phyloP scores from a whole-genome alignment of 495 filamentous ascomycete genomes.

The Ramalina intermedia region DNA sequence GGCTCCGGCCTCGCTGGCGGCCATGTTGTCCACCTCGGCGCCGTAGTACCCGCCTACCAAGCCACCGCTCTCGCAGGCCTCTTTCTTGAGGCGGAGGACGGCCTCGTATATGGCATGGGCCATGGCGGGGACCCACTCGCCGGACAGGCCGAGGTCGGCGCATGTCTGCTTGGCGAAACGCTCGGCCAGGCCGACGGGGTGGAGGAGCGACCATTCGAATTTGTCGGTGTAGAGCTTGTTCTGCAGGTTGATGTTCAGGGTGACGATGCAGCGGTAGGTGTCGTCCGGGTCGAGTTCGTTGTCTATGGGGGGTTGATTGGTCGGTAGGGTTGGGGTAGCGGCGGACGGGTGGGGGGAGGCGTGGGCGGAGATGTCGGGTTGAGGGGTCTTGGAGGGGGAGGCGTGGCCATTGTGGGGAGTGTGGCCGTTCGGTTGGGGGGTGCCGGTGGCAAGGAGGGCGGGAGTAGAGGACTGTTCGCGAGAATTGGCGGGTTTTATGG shows the following conservation, averaged over 20 bases:
- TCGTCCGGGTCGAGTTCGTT: conserved; percentile 71
- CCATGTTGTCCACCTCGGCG: conserved; percentile 77
- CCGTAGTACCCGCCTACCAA: conserved; percentile 57
- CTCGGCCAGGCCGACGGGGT: conserved; percentile 83
- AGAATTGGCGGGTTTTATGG: conserved; percentile 26
- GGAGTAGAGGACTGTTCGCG: conserved; percentile 40
- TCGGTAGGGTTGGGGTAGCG: conserved; percentile 15
- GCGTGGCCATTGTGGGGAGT: conserved; percentile 19
- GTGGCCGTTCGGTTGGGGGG: conserved; percentile 27
- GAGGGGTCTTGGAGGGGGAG: conserved; percentile 24
- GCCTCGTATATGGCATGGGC: conserved; percentile 96
- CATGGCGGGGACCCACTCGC: conserved; percentile 90
- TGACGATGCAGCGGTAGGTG: conserved; percentile 81
- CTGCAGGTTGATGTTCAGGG: conserved; percentile 79
- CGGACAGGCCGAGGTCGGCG: conserved; percentile 72
- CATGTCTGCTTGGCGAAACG: conserved; percentile 84
- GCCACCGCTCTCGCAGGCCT: conserved; percentile 80
- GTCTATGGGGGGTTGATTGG: conserved; percentile 8
- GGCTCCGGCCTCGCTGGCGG: conserved; percentile 59
- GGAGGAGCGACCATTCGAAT: conserved; percentile 95
- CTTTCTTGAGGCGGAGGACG: conserved; percentile 83
- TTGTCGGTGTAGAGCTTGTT: conserved; percentile 91
- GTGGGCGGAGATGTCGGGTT: conserved; percentile 32
- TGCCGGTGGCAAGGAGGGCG: conserved; percentile 29
- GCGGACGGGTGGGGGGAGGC: conserved; percentile 33